A percentile compares a stretch with the other conserved stretches of the same genome.
These are phyloP conservation scores for Cicer yamashitae DNA, from an alignment of 306 rosid species.

Conservation along the genomic window DNA sequence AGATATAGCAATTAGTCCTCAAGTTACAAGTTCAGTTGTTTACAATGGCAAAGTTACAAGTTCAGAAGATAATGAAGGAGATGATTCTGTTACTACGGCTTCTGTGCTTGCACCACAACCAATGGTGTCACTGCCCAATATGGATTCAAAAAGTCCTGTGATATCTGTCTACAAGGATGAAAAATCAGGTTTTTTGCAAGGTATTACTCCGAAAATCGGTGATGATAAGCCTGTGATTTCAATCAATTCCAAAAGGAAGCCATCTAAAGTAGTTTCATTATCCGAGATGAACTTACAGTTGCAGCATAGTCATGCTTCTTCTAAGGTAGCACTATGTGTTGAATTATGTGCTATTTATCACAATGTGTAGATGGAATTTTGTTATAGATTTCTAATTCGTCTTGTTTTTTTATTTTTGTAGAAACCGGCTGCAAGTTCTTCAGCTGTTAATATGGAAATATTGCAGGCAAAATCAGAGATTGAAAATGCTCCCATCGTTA, in stretches of 20 bases:
- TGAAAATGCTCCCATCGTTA: constrained; percentile 67
- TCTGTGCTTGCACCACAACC: constrained; percentile 46
- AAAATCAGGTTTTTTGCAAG: constrained; percentile 48
- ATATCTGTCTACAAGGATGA: constrained; percentile 41
- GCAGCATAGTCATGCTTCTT: constrained; percentile 55
- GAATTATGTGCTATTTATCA: constrained; percentile 5
- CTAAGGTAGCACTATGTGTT: constrained; percentile 54
- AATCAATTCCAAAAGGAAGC: constrained; percentile 50
- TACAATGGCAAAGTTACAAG: constrained; percentile 21
- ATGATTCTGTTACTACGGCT: constrained; percentile 44
- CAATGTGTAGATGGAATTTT: constrained; percentile 17
- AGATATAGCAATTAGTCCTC: constrained; percentile 45
- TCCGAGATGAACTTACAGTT: constrained; percentile 75
- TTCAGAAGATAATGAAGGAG: constrained; percentile 42
- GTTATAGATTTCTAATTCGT: constrained; percentile 29
- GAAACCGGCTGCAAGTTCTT: constrained; percentile 58
- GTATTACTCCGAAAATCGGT: constrained; percentile 7
- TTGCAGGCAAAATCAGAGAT: constrained; percentile 64
- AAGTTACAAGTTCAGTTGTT: constrained; percentile 38
- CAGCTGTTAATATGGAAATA: constrained; percentile 65
- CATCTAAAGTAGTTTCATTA: constrained; percentile 60
- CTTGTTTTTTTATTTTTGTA: constrained; percentile 44
- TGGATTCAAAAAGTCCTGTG: constrained; percentile 42
- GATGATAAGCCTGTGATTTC: constrained; percentile 37
- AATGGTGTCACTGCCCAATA: constrained; percentile 37